These are phyloP conservation scores for Blastomyces percursus DNA, from an alignment of 2,329 filamentous ascomycete genomes.

Conservation along the genomic window DNA sequence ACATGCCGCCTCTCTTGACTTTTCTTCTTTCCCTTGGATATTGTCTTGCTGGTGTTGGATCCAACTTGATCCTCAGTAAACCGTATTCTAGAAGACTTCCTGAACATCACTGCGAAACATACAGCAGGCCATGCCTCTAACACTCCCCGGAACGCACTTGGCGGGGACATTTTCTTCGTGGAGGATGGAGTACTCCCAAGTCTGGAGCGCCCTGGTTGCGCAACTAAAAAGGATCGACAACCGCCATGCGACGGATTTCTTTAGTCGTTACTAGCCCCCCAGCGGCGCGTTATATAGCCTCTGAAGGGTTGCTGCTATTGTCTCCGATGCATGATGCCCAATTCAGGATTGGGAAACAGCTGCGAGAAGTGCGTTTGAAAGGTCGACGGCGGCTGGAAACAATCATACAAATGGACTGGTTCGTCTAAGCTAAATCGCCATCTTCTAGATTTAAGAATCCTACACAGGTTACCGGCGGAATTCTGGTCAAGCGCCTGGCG, in stretches of 20 bases:
- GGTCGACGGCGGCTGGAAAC: neutral
- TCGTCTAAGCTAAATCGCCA: neutral
- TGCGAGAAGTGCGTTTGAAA: no score
- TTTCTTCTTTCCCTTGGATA: neutral
- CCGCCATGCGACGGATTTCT: neutral
- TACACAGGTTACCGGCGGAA: neutral
- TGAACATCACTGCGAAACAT: neutral
- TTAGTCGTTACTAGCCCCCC: neutral
- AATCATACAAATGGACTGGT: neutral
- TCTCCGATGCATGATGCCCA: no score
- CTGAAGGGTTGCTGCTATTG: neutral
- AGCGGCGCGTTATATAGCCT: neutral
- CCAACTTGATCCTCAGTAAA: neutral
- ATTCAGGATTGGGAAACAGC: no score
- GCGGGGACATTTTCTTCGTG: neutral
- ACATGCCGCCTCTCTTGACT: neutral
- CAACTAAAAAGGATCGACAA: neutral
- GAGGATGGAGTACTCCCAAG: neutral
- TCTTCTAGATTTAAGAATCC: neutral
- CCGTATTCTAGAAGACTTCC: neutral
- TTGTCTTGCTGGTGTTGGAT: neutral
- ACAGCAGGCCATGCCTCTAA: neutral
- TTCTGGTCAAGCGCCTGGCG: neutral
- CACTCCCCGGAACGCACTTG: neutral
- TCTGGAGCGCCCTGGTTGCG: neutral